Evolutionary conservation across 768 basidiomycete species (phyloP).

Genomic region (Grammothele lineata): DNA sequence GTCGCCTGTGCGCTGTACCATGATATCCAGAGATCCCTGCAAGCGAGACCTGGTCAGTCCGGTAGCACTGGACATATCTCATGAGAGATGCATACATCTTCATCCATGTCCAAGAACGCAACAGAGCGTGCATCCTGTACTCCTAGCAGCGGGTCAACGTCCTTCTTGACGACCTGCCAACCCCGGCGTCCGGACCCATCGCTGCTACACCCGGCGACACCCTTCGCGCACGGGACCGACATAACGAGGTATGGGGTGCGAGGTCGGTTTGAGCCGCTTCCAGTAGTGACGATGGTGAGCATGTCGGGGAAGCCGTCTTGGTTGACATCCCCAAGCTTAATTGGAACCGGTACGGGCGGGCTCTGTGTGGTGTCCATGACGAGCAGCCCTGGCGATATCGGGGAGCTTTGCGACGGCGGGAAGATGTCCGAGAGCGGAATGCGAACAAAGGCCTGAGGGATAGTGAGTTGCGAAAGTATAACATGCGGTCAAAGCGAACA

Average conservation of each 20-base stretch:
- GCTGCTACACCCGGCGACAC: slow-evolving; percentile 53
- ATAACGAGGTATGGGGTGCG: slow-evolving; percentile 58
- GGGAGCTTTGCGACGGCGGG: slow-evolving; percentile 26
- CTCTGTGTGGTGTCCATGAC: slow-evolving; percentile 62
- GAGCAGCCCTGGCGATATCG: slow-evolving; percentile 50
- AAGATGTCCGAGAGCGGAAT: slow-evolving; percentile 64
- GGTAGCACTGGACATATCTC: neutral
- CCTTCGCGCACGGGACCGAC: slow-evolving; percentile 54
- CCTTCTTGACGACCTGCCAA: slow-evolving; percentile 52
- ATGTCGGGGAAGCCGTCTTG: slow-evolving; percentile 94
- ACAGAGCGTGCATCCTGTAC: slow-evolving; percentile 78
- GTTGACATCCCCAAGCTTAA: slow-evolving; percentile 86
- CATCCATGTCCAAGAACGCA: slow-evolving; percentile 88
- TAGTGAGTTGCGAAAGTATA: neutral
- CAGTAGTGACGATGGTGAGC: slow-evolving; percentile 51
- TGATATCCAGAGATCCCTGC: slow-evolving; percentile 88
- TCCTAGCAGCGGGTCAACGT: slow-evolving; percentile 54
- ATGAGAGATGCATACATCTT: slow-evolving; percentile 74
- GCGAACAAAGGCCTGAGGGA: slow-evolving; percentile 55
- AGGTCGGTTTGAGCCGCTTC: slow-evolving; percentile 31
- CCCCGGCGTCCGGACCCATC: slow-evolving; percentile 55
- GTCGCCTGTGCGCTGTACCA: slow-evolving; percentile 78
- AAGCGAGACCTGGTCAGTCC: neutral
- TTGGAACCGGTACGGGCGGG: slow-evolving; percentile 68
- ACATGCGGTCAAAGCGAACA: slow-evolving; percentile 15